phyloP scores from a whole-genome alignment of 495 filamentous ascomycete species.

The Bacidia rubella region DNA sequence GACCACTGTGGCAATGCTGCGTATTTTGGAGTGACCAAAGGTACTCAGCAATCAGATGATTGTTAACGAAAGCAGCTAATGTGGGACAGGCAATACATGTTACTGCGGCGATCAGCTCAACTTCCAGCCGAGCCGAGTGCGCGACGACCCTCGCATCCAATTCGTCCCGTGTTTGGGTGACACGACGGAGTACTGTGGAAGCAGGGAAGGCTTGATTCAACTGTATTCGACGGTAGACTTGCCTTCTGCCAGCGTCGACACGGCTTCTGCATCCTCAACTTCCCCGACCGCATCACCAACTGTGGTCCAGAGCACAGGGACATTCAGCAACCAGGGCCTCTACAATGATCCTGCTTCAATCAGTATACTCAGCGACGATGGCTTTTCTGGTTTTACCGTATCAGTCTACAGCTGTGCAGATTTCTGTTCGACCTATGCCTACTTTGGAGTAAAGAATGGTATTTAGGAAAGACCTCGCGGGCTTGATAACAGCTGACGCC shows the following conservation, averaged over 20 bases:
- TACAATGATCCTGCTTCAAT: background rate
- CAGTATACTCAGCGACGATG: background rate
- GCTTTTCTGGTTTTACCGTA: background rate
- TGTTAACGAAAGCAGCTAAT: background rate
- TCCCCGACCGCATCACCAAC: background rate
- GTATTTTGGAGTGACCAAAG: conserved; percentile 2
- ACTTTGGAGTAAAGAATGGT: background rate
- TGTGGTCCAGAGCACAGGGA: background rate
- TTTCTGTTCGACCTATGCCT: background rate
- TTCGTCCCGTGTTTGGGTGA: conserved; percentile 1
- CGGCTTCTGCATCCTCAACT: background rate
- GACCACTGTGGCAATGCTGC: background rate
- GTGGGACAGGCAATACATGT: background rate
- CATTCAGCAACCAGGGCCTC: background rate
- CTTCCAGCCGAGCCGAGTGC: background rate
- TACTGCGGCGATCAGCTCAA: background rate
- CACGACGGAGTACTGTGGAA: background rate
- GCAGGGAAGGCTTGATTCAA: background rate
- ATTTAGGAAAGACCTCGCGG: background rate
- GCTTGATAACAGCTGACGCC: no score
- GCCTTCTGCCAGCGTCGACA: background rate
- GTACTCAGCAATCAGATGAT: background rate
- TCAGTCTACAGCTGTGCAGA: background rate
- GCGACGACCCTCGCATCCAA: background rate
- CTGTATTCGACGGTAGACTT: background rate